Conservation (phyloP, 805 yeast species). For the Candida insectalens region DNA sequence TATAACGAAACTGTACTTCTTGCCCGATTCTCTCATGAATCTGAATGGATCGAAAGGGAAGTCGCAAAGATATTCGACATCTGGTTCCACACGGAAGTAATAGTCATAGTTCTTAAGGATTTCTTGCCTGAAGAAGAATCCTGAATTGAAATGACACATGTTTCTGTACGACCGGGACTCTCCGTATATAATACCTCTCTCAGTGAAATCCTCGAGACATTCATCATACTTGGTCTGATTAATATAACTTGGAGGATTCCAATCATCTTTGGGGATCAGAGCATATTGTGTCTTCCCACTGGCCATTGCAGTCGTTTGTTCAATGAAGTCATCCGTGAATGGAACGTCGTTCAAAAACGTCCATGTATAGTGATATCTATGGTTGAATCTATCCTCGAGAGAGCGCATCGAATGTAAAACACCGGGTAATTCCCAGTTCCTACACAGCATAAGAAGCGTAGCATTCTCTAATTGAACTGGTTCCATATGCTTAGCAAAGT, state of each 20-base stretch:
- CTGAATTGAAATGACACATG: slow-evolving; percentile 94
- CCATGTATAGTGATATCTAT: slow-evolving; percentile 63
- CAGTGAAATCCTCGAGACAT: slow-evolving; percentile 33
- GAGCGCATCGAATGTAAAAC: slow-evolving; percentile 72
- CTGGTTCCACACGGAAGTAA: slow-evolving; percentile 95
- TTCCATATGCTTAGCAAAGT: slow-evolving; percentile 13
- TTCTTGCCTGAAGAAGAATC: slow-evolving; percentile 77
- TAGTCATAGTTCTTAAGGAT: slow-evolving; percentile 66
- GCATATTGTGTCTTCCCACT: slow-evolving; percentile 63
- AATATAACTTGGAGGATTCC: slow-evolving; percentile 72
- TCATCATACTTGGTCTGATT: slow-evolving; percentile 46
- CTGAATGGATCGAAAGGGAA: slow-evolving; percentile 81
- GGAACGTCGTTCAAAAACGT: slow-evolving; percentile 70
- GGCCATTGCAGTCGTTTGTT: slow-evolving; percentile 51
- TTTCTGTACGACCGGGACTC: slow-evolving; percentile 65
- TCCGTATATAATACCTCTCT: slow-evolving; percentile 52
- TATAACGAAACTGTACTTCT: slow-evolving; percentile 83
- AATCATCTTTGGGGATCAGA: slow-evolving; percentile 53
- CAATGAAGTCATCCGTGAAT: slow-evolving; percentile 53
- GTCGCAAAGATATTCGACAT: slow-evolving; percentile 82
- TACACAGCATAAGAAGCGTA: slow-evolving; percentile 75
- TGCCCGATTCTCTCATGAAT: slow-evolving; percentile 63
- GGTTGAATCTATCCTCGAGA: slow-evolving; percentile 66
- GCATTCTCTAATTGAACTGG: slow-evolving; percentile 59
- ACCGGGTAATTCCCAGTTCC: slow-evolving; percentile 70